Conservation (phyloP, 208 protist species). For the Porcisia deanei region DNA sequence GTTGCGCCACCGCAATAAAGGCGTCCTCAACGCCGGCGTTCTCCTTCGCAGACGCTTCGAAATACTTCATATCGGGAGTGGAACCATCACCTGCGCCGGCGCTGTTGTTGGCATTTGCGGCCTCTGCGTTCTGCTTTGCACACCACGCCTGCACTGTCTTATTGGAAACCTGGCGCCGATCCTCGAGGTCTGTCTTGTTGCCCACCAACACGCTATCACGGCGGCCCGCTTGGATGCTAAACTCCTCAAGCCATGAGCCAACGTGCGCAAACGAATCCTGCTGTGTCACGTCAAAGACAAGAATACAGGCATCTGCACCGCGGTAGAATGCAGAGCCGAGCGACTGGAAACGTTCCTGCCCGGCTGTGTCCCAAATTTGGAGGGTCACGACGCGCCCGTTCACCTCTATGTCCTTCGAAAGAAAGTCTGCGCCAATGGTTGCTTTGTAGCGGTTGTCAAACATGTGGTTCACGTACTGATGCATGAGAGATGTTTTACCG, state of each 20-base stretch:
- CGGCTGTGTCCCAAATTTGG: conserved; percentile 96
- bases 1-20: conserved; percentile 88
- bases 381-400: conserved; percentile 97
- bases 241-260: conserved; percentile 98
- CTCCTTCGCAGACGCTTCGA: conserved; percentile 98
- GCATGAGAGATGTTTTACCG: conserved; percentile 93
- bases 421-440: conserved; percentile 99
- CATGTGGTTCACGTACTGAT: conserved; percentile 90
- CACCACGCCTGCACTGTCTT: conserved; percentile 97
- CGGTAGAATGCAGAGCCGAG: conserved; percentile 99
- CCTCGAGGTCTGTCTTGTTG: conserved; percentile 99
- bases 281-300: conserved; percentile 91
- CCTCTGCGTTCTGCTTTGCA: conserved; percentile 66
- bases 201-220: conserved; percentile 99
- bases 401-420: conserved; percentile 97
- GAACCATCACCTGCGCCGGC: conserved; percentile 12
- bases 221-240: conserved; percentile 95
- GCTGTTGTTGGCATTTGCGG: conserved; percentile 38
- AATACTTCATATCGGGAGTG: conserved; percentile 94
- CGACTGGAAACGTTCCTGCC: conserved; percentile 99
- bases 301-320: conserved; percentile 97
- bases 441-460: conserved; percentile 98
- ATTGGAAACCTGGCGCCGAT: conserved; percentile 91
- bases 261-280: conserved; percentile 87
- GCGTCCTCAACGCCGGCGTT: conserved; percentile 98